Base-by-base conservation (phyloP, 768 basidiomycete species). In the Phanerodontia chrysosporium region DNA sequence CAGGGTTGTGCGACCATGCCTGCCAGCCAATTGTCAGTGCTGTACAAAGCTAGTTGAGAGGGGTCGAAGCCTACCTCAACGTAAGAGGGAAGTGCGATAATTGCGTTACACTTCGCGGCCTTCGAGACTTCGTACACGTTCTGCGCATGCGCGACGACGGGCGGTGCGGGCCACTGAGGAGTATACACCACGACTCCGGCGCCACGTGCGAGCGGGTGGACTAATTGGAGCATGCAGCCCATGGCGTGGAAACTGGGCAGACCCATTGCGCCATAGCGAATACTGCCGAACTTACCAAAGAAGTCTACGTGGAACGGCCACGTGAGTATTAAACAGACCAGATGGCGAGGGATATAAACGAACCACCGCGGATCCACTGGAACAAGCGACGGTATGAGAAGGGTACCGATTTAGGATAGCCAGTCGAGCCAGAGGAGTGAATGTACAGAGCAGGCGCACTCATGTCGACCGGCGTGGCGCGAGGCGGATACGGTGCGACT, bases 361-460 rank as follows among this genome's bases (percentile, higher is more conserved):
- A 39, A 52, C 27, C 45, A 59, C 61, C 28, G 39, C 10, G 45
- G 12, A 22, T 18, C 53, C 58, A 59, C 7, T 62, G 32, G 8
- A 57, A 28, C 7, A 66, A 7, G 9, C 32, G 42, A 16, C 45
- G 46, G 35, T 66, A 58, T 1, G 62, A 64, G 58, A 58, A 62
- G 0, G 55, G 49, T 24, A 82, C 74, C 5, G 76, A 63, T 55
- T 78, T 80, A 0, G 80, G 79, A 49, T 77, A 71, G 3, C 79
- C 78, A 0, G 80, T 79, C 52, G 78, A 80, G n/a, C 80, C 80
- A 3, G 81, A 82, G 0, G 81, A 82, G 58, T 82, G 79, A 0
- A 79, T 64, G 52, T 78, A 81, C 14, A 75, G 35, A 29, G 70
- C 49, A 66, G 48, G 66, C 32, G 39, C 45, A 6, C 56, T 36